Percentiles rank a stretch among this genome's conserved stretches.
These are phyloP conservation scores for Xylaria telfairii DNA, from an alignment of 495 filamentous ascomycete genomes.

Conservation along the genomic window DNA sequence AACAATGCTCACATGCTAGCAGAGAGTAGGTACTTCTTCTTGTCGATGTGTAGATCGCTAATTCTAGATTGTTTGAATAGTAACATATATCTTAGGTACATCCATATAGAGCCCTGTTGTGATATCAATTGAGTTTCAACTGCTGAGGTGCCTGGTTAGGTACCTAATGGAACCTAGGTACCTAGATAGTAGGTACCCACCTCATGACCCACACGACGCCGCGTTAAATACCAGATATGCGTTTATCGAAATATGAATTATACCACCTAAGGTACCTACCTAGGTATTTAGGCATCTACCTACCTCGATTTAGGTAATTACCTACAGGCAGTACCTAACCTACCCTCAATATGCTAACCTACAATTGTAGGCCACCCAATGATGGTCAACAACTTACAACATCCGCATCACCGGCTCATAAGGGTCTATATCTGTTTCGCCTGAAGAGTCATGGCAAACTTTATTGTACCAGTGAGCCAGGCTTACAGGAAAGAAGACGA, in stretches of 20 bases:
- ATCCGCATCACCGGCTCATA: neutral
- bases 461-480: slow-evolving; percentile 57
- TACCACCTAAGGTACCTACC: too few species aligned
- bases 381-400: neutral
- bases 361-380: neutral
- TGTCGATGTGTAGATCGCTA: too few species aligned
- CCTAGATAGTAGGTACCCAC: too few species aligned
- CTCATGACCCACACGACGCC: too few species aligned
- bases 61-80: neutral
- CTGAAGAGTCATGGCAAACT: slow-evolving; percentile 51
- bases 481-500: slow-evolving; percentile 40
- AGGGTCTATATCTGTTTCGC: neutral
- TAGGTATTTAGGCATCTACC: too few species aligned
- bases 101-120: neutral
- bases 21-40: neutral
- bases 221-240: neutral
- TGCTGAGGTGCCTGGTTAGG: neutral
- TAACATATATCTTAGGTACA: neutral
- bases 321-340: too few species aligned
- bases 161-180: neutral
- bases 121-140: neutral
- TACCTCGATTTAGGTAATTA: too few species aligned
- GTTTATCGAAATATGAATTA: neutral
- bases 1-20: neutral
- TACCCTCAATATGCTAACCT: too few species aligned